phyloP scores from a whole-genome alignment of 2,329 filamentous ascomycete species.

The Ilyonectria destructans region DNA sequence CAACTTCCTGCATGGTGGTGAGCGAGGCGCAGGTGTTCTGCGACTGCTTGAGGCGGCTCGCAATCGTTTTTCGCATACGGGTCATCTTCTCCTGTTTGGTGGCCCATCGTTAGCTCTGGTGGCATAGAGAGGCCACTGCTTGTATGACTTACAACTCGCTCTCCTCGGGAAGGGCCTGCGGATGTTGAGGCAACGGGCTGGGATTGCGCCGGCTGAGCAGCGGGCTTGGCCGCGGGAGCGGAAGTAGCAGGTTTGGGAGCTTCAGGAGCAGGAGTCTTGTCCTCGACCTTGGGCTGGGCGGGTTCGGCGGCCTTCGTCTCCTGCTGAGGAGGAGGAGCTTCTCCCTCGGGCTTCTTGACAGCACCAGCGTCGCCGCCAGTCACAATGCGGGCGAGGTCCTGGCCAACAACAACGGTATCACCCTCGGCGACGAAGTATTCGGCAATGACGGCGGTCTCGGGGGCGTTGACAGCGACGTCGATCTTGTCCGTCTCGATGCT shows the following conservation, averaged over 20 bases:
- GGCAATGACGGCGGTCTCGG: conserved; percentile 45
- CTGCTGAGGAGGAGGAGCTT: conserved; percentile 30
- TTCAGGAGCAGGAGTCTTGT: conserved; percentile 35
- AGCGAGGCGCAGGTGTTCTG: conserved; percentile 79
- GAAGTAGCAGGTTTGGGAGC: conserved; percentile 38
- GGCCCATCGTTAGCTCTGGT: conserved; percentile 10
- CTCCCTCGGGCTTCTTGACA: conserved; percentile 39
- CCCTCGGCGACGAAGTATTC: conserved; percentile 53
- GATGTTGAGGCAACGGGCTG: conserved; percentile 30
- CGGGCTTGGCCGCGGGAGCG: conserved; percentile 37
- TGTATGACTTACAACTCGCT: conserved; percentile 42
- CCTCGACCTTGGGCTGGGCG: conserved; percentile 32
- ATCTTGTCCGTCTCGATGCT: conserved; percentile 56
- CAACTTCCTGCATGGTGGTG: conserved; percentile 68
- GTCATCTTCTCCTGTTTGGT: conserved; percentile 59
- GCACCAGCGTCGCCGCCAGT: conserved; percentile 44
- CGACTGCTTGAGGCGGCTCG: conserved; percentile 77
- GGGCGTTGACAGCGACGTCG: conserved; percentile 51
- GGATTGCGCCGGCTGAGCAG: conserved; percentile 36
- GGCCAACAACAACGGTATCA: conserved; percentile 53
- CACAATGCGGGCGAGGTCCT: conserved; percentile 51
- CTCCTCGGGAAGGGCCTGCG: conserved; percentile 32
- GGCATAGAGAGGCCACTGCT: fast-evolving
- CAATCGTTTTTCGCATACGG: conserved; percentile 84
- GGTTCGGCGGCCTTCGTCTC: conserved; percentile 31